Evolutionary conservation across 2,329 filamentous ascomycete species (phyloP).

Genomic region (Cercospora berteroae): DNA sequence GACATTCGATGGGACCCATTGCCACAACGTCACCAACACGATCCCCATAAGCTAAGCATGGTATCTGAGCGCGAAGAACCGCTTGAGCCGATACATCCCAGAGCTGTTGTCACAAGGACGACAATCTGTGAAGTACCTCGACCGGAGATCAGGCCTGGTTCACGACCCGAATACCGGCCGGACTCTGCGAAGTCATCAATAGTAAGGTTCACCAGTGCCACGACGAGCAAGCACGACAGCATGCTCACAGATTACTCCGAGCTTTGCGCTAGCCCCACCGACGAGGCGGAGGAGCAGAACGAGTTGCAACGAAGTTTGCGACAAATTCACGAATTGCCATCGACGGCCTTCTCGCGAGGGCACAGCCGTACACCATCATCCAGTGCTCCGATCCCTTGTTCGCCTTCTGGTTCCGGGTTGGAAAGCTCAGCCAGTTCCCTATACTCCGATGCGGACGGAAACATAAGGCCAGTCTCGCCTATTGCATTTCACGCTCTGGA

Average conservation of each 20-base stretch:
- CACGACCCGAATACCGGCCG: slow-evolving; percentile 2
- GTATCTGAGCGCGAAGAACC: slow-evolving; percentile 9
- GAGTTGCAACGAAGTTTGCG: background rate
- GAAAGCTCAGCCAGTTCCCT: background rate
- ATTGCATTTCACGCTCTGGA: background rate
- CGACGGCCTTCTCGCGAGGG: background rate
- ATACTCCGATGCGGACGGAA: background rate
- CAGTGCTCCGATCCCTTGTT: slow-evolving; percentile 8
- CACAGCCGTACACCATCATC: slow-evolving; percentile 7
- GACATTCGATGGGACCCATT: slow-evolving; percentile 5
- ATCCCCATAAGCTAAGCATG: slow-evolving; percentile 12
- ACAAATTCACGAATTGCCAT: slow-evolving; percentile 9
- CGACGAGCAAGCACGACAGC: slow-evolving; percentile 6
- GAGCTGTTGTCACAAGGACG: background rate
- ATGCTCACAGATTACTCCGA: slow-evolving; percentile 11
- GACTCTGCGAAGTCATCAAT: slow-evolving; percentile 3
- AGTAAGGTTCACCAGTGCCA: background rate
- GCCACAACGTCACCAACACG: slow-evolving; percentile 2
- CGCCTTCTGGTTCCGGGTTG: background rate
- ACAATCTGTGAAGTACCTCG: background rate
- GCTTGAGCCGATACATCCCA: background rate
- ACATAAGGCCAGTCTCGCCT: slow-evolving; percentile 4
- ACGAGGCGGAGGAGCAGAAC: background rate
- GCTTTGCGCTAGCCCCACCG: slow-evolving; percentile 2
- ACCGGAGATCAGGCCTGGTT: background rate